Conservation (phyloP, 495 filamentous ascomycete genomes). For the Parathielavia appendiculata region DNA sequence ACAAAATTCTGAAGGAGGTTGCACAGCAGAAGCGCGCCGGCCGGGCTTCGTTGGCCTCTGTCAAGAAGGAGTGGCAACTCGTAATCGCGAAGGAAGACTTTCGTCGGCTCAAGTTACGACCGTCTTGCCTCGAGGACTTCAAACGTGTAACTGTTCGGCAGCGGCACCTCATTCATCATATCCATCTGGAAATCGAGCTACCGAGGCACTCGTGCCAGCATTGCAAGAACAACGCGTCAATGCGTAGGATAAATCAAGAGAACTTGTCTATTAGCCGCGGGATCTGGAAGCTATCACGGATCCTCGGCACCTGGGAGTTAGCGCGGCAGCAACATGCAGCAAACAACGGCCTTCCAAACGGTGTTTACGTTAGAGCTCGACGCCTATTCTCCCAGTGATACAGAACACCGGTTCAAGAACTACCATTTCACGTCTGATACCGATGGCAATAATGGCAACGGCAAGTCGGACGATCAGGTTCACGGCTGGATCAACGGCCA, state of each 20-base stretch:
- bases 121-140: constrained; percentile 25
- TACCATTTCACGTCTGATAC: constrained; percentile 14
- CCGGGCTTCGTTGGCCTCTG: constrained; percentile 11
- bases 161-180: constrained; percentile 22
- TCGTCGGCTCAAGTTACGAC: constrained; percentile 20
- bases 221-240: constrained; percentile 13
- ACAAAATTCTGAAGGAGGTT: constrained; percentile 4
- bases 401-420: constrained; percentile 27
- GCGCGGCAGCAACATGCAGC: neutral
- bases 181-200: constrained; percentile 24
- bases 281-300: constrained; percentile 22
- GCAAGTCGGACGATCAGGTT: constrained; percentile 11
- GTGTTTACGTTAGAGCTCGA: constrained; percentile 26
- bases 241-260: constrained; percentile 1
- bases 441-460: constrained; percentile 7
- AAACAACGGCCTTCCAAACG: neutral
- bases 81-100: constrained; percentile 16
- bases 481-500: constrained; percentile 19
- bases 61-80: constrained; percentile 19
- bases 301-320: constrained; percentile 22
- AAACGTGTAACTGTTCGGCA: constrained; percentile 16
- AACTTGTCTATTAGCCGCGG: constrained; percentile 13
- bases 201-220: constrained; percentile 18
- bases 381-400: constrained; percentile 26
- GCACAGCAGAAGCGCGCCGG: constrained; percentile 3